phyloP scores from a whole-genome alignment of 106 monocot genomes.

The Agapanthus africanus region DNA sequence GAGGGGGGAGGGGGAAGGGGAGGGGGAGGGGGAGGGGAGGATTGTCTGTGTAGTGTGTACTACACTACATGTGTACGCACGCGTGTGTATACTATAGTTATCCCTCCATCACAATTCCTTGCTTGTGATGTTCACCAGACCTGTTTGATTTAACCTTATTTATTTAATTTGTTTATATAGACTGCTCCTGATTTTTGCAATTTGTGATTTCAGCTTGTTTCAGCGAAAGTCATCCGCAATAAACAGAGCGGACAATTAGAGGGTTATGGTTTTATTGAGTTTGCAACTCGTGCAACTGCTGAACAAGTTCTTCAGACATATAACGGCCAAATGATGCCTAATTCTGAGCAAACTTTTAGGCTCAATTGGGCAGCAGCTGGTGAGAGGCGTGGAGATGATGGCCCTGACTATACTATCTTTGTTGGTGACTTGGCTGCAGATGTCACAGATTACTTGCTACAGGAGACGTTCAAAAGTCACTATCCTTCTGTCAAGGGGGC shows the following conservation, averaged over 20 bases:
- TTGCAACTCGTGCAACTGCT: conserved; percentile 51
- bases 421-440: conserved; percentile 28
- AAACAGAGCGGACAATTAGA: conserved; percentile 65
- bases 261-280: conserved; percentile 86
- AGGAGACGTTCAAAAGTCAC: conserved; percentile 15
- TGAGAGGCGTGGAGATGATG: conserved; percentile 41
- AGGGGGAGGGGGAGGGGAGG: too few species aligned
- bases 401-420: conserved; percentile 25
- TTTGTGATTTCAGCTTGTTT: conserved; percentile 29
- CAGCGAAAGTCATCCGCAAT: conserved; percentile 60
- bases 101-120: too few species aligned
- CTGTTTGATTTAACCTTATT: not conserved
- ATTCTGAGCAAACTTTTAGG: conserved; percentile 43
- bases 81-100: too few species aligned
- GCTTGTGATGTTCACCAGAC: not conserved
- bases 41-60: too few species aligned
- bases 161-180: not conserved
- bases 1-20: too few species aligned
- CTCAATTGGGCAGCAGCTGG: conserved; percentile 73
- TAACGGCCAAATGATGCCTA: conserved; percentile 65
- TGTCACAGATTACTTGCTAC: conserved; percentile 20
- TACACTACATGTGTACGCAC: not conserved
- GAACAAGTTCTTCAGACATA: conserved; percentile 55
- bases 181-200: not conserved
- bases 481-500: conserved; percentile 24